phyloP scores from a whole-genome alignment of 768 basidiomycete genomes.

The Neoboletus brunneissimus region DNA sequence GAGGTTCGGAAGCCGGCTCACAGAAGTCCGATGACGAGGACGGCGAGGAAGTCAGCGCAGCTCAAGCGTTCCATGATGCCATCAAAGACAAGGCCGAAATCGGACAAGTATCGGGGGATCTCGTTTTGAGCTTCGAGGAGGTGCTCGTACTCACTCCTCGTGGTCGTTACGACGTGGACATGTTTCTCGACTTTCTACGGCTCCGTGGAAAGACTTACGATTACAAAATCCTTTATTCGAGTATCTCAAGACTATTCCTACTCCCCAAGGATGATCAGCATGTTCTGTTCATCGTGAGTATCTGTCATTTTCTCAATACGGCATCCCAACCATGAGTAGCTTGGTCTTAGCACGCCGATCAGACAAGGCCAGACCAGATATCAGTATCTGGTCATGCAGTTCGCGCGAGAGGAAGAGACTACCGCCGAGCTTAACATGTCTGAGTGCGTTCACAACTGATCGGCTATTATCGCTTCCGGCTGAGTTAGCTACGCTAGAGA shows the following conservation, averaged over 20 bases:
- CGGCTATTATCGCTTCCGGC: background rate
- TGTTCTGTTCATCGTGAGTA: constrained; percentile 86
- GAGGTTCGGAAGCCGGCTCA: constrained; percentile 70
- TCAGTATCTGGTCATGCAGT: constrained; percentile 98
- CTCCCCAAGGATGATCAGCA: constrained; percentile 97
- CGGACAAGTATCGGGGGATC: constrained; percentile 85
- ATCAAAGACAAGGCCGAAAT: constrained; percentile 97
- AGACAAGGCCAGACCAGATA: constrained; percentile 98
- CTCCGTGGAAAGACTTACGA: constrained; percentile 99
- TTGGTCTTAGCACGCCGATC: constrained; percentile 90
- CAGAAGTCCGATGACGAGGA: constrained; percentile 67
- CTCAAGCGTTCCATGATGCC: constrained; percentile 93
- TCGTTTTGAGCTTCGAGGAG: constrained; percentile 93
- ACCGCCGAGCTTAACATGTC: constrained; percentile 91
- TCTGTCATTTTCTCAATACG: background rate
- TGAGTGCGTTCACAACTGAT: constrained; percentile 56
- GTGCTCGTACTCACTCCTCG: constrained; percentile 93
- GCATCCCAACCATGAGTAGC: constrained; percentile 41
- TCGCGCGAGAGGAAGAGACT: constrained; percentile 94
- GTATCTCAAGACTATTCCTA: constrained; percentile 85
- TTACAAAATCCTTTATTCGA: constrained; percentile 92
- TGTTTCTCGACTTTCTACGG: constrained; percentile 93
- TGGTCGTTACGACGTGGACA: constrained; percentile 96
- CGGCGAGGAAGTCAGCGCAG: constrained; percentile 81
- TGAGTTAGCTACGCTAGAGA: constrained; percentile 45